Percentiles rank a stretch among this genome's conserved stretches.
phyloP scores from a whole-genome alignment of 352 stramenopile genomes.

The Discostella stelligera region DNA sequence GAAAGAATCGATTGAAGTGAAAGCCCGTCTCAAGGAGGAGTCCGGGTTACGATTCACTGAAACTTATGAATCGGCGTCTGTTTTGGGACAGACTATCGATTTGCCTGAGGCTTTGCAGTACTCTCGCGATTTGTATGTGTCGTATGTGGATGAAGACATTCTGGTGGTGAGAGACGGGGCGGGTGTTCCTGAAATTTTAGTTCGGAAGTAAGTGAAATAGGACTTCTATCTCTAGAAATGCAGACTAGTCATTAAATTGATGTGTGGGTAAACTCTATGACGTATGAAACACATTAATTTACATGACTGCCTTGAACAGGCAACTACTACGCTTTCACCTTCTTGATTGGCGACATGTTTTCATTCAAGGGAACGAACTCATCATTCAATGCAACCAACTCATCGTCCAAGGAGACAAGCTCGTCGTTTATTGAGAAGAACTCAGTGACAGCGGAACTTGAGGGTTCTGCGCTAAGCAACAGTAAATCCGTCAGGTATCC shows the following conservation, averaged over 20 bases:
- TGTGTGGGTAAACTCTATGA: not conserved
- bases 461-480: slow-evolving; percentile 8
- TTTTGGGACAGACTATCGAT: slow-evolving; percentile 63
- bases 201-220: slow-evolving; percentile 60
- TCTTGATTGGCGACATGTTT: not conserved
- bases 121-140: slow-evolving; percentile 77
- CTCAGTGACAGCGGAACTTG: not conserved
- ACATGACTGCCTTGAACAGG: not conserved
- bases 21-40: slow-evolving; percentile 59
- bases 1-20: slow-evolving; percentile 56
- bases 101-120: slow-evolving; percentile 75
- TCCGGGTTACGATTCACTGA: slow-evolving; percentile 69
- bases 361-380: slow-evolving; percentile 1
- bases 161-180: slow-evolving; percentile 75
- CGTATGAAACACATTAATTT: not conserved
- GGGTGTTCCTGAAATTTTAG: slow-evolving; percentile 78
- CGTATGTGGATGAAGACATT: slow-evolving; percentile 83
- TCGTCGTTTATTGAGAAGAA: too few relatives aligned
- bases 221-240: too few relatives aligned
- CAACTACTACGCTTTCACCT: not conserved
- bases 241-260: too few relatives aligned
- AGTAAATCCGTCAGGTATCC: slow-evolving; percentile 34
- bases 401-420: too few relatives aligned
- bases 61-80: slow-evolving; percentile 73
- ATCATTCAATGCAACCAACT: not conserved